Conservation (phyloP, 2,329 filamentous ascomycete species). For the Monosporascus sp. region DNA sequence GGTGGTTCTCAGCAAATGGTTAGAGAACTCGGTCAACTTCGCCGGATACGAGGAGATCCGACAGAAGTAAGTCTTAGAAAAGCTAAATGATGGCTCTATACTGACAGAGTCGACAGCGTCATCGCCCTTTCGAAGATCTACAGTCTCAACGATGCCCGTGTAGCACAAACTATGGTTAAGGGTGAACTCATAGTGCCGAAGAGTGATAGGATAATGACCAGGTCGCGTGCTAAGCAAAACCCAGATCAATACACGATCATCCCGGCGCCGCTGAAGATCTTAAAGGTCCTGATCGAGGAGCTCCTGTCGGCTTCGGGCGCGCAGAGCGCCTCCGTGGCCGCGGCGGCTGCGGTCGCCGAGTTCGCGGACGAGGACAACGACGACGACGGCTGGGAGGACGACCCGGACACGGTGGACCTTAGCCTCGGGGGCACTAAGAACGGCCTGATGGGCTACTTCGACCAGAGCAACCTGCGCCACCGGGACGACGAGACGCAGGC, state of each 20-base stretch:
- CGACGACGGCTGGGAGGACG: constrained; percentile 86
- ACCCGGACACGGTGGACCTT: constrained; percentile 73
- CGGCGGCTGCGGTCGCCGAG: constrained; percentile 54
- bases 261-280: constrained; percentile 84
- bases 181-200: constrained; percentile 82
- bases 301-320: constrained; percentile 73
- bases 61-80: constrained; percentile 71
- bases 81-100: not conserved
- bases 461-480: constrained; percentile 55
- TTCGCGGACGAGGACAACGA: constrained; percentile 60
- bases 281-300: constrained; percentile 94
- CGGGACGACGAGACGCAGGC: constrained; percentile 87
- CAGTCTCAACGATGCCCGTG: constrained; percentile 74
- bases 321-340: constrained; percentile 55
- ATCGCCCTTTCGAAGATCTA: constrained; percentile 92
- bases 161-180: constrained; percentile 78
- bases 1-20: constrained; percentile 89
- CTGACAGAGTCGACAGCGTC: constrained; percentile 53
- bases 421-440: constrained; percentile 61
- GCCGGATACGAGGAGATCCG: constrained; percentile 97
- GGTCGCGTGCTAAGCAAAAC: constrained; percentile 82
- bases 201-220: constrained; percentile 85
- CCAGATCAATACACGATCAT: constrained; percentile 88
- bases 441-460: constrained; percentile 76
- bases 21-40: constrained; percentile 95